Base-by-base conservation (phyloP, 345 rosid genomes). In the Populus ilicifolia region DNA sequence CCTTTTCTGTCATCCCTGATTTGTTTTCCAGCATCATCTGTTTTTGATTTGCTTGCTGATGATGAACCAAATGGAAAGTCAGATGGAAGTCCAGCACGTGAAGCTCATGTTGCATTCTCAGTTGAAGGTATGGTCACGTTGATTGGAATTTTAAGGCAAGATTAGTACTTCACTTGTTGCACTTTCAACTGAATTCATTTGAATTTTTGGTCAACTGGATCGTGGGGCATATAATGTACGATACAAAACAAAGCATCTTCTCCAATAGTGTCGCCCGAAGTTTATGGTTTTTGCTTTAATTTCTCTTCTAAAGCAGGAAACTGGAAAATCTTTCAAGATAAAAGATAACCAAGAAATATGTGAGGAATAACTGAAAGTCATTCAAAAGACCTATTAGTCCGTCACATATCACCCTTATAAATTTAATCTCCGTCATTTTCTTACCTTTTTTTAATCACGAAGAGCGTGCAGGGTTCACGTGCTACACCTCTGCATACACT, bases 61-160 rank as follows among this genome's bases (percentile, higher is more conserved):
- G 93, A 87, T 83, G 89, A 80, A 70, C 59, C 84, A 61, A 84
- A 81, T 77, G 79, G 38, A 82, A 68, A 72, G 56, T 72, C 74
- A 52, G 87, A 80, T 74, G 81, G 72, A 74, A 65, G 71, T 83
- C 84, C 86, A 65, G 84, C 72, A 62, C 78, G 73, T 78, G 98
- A 94, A 82, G 79, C 90, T 78, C 93, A 94, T 81, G 89, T 88
- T 84, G 92, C 98, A 71, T 91, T 94, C 83, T 90, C 98, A 85
- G 87, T 92, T 75, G 89, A 90, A 80, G 98, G 98, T 94, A 89
- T 72, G 73, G 14, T 61, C 73, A 44, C 63, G 48, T 43, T 72
- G 39, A 25, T 69, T 13, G 61, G 50, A 66, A 61, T 36, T 70
- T 67, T 16, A 39, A 56, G 64, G 35, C 33, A 18, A 52, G 44